These are phyloP conservation scores for Dactylorhiza incarnata DNA, from an alignment of 106 monocot species.

Conservation along the genomic window DNA sequence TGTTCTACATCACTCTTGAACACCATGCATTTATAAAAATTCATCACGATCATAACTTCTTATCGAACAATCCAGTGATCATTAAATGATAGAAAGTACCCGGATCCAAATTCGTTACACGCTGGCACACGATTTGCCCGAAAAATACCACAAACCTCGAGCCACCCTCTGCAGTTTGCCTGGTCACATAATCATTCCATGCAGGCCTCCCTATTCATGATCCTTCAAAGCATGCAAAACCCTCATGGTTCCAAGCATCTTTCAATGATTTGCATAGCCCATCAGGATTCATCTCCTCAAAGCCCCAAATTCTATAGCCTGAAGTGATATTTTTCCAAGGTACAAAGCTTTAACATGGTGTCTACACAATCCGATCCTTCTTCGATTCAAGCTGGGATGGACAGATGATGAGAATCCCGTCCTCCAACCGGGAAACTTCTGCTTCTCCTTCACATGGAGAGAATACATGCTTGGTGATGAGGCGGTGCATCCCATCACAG, in stretches of 20 bases:
- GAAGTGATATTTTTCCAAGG: constrained; percentile 66
- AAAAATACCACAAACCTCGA: too few species aligned
- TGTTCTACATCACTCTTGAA: too few species aligned
- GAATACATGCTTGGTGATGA: constrained; percentile 53
- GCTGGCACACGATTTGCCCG: too few species aligned
- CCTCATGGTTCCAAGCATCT: not conserved
- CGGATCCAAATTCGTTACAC: too few species aligned
- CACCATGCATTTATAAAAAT: too few species aligned
- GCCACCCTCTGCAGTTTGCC: too few species aligned
- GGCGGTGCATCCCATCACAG: constrained; percentile 56
- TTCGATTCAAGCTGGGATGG: constrained; percentile 54
- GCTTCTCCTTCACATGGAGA: constrained; percentile 54
- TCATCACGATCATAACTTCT: too few species aligned
- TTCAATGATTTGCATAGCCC: not conserved
- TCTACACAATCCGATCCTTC: constrained; percentile 54
- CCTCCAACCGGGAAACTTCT: constrained; percentile 70
- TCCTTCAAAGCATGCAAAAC: not conserved
- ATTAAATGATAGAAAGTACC: too few species aligned
- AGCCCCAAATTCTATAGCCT: constrained; percentile 65
- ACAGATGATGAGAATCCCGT: constrained; percentile 73
- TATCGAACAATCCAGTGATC: too few species aligned
- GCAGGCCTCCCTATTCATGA: too few species aligned
- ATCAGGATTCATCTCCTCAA: constrained; percentile 25
- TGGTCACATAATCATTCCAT: too few species aligned
- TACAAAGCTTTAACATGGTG: constrained; percentile 86